Conservation (phyloP, 305 asterid species). For the Vinca major region DNA sequence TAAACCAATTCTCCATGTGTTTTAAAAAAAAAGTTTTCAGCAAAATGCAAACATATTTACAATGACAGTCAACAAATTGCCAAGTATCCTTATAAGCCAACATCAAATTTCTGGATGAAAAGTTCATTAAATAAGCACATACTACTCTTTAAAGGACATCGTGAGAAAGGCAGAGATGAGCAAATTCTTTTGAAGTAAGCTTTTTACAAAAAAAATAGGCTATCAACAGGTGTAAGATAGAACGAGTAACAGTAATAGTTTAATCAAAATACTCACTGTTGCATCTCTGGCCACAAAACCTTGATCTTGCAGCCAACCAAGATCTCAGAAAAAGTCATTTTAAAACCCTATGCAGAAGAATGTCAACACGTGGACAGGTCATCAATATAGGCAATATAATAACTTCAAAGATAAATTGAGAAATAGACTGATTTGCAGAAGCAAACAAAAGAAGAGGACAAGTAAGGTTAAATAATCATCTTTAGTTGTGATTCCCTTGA, state of each 20-base stretch:
- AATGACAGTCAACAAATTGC: too few species aligned
- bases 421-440: not conserved
- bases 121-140: too few species aligned
- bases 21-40: too few species aligned
- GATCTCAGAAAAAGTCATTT: not conserved
- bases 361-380: not conserved
- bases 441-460: not conserved
- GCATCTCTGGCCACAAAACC: constrained; percentile 1
- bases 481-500: not conserved
- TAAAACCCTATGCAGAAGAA: not conserved
- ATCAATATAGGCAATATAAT: not conserved
- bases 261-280: constrained; percentile 1
- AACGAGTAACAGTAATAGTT: not conserved
- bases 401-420: not conserved
- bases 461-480: constrained; percentile 1
- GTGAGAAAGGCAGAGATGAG: not conserved
- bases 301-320: constrained; percentile 7
- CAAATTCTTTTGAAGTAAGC: not conserved
- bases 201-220: not conserved
- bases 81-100: too few species aligned
- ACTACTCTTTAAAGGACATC: not conserved
- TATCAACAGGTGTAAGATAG: not conserved
- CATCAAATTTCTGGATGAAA: too few species aligned
- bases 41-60: too few species aligned
- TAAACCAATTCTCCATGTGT: not conserved